phyloP scores from a whole-genome alignment of 192 early-diverging fungal genomes.

The Coemansia sp. region DNA sequence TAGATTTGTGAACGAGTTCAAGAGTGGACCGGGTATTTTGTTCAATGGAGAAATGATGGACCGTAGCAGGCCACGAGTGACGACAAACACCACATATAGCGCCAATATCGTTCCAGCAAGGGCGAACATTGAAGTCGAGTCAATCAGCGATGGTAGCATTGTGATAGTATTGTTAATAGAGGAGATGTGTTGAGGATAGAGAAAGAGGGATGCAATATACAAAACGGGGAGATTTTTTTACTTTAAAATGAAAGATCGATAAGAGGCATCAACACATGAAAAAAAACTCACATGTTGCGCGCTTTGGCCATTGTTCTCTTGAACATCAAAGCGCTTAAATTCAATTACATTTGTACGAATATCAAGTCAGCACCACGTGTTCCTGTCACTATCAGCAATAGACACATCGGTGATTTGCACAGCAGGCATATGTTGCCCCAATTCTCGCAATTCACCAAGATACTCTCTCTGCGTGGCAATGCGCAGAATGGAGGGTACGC shows the following conservation, averaged over 20 bases:
- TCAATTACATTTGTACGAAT: background rate
- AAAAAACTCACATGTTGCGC: background rate
- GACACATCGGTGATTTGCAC: background rate
- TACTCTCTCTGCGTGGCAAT: conserved; percentile 19
- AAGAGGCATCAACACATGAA: background rate
- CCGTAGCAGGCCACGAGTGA: background rate
- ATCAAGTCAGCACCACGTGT: background rate
- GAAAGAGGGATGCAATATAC: background rate
- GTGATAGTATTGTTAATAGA: background rate
- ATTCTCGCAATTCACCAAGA: conserved; percentile 10
- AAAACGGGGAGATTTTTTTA: background rate
- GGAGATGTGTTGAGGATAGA: background rate
- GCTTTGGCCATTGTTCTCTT: too few species aligned
- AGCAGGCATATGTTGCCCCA: background rate
- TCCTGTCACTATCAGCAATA: background rate
- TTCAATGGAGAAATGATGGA: conserved; percentile 20
- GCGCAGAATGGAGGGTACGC: conserved; percentile 26
- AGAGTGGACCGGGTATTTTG: conserved; percentile 28
- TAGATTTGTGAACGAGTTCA: conserved; percentile 36
- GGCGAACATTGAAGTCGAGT: background rate
- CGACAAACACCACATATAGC: background rate
- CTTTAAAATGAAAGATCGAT: background rate
- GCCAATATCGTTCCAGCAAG: background rate
- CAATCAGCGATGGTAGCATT: background rate
- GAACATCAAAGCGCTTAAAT: background rate